Evolutionary conservation across 805 yeast species (phyloP).

Genomic region (Naumovozyma dairenensis): DNA sequence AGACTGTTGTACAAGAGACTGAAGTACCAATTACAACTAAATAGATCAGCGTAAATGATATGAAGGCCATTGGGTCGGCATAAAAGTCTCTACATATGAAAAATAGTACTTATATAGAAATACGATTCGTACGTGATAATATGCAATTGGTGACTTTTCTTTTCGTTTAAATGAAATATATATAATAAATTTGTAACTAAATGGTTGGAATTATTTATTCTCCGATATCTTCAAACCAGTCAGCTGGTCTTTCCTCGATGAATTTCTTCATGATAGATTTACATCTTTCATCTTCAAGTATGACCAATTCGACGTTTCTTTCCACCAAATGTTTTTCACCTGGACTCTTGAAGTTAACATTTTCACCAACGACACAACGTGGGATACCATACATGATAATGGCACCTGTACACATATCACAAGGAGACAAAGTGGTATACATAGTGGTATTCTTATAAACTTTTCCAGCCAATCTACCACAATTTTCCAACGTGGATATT

Average conservation of each 20-base stretch:
- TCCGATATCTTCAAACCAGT: constrained; percentile 80
- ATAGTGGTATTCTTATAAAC: constrained; percentile 78
- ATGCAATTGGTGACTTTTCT: too few species aligned
- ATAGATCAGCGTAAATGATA: too few species aligned
- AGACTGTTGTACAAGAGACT: not conserved
- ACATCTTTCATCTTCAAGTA: constrained; percentile 50
- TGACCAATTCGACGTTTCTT: constrained; percentile 65
- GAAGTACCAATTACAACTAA: not conserved
- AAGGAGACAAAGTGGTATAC: constrained; percentile 89
- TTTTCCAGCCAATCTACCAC: constrained; percentile 77
- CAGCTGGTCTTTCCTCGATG: constrained; percentile 65
- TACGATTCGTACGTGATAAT: too few species aligned
- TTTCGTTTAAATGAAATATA: too few species aligned
- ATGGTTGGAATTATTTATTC: constrained; percentile 17
- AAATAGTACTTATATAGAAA: too few species aligned
- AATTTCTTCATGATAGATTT: constrained; percentile 66
- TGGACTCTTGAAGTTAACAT: constrained; percentile 61
- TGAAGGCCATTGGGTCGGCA: too few species aligned
- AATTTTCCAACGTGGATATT: constrained; percentile 77
- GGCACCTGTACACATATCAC: constrained; percentile 94
- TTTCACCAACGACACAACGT: constrained; percentile 85
- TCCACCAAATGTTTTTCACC: constrained; percentile 65
- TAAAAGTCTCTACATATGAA: too few species aligned
- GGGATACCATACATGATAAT: constrained; percentile 79
- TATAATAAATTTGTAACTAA: too few species aligned